phyloP scores from a whole-genome alignment of 805 yeast genomes.

The Ogataea saltuana region DNA sequence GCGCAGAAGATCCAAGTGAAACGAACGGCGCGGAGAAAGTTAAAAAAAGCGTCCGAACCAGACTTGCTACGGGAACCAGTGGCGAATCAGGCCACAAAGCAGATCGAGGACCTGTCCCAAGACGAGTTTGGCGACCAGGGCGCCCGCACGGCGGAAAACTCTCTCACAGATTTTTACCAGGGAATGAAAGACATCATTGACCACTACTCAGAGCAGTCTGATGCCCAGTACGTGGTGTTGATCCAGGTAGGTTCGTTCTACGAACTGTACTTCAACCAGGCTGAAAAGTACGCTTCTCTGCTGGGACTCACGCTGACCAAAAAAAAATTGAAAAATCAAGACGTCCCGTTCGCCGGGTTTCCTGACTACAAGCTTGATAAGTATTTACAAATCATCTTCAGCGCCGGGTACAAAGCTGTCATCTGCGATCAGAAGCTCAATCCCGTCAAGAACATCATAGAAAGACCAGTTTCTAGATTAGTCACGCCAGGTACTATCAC shows the following conservation, averaged over 20 bases:
- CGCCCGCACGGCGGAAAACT: slow-evolving; percentile 18
- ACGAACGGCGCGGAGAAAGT: not conserved
- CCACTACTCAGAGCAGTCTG: slow-evolving; percentile 23
- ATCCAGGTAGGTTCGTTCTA: slow-evolving; percentile 88
- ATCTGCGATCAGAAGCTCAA: slow-evolving; percentile 66
- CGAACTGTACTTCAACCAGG: slow-evolving; percentile 88
- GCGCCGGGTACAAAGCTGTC: slow-evolving; percentile 70
- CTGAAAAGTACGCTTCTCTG: slow-evolving; percentile 66
- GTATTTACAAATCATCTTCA: slow-evolving; percentile 72
- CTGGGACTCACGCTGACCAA: slow-evolving; percentile 72
- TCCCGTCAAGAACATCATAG: slow-evolving; percentile 39
- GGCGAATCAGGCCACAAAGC: too few relatives aligned
- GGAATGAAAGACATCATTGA: slow-evolving; percentile 32
- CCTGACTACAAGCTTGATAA: slow-evolving; percentile 72
- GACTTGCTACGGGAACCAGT: not conserved
- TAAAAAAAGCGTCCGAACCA: not conserved
- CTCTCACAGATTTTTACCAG: slow-evolving; percentile 34
- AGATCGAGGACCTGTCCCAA: slow-evolving; percentile 3
- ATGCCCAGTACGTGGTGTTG: slow-evolving; percentile 50
- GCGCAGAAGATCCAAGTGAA: too few relatives aligned
- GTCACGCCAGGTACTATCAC: slow-evolving; percentile 92
- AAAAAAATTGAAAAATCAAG: slow-evolving; percentile 45
- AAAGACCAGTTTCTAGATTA: slow-evolving; percentile 73
- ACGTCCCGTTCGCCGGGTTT: slow-evolving; percentile 87
- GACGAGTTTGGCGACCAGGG: slow-evolving; percentile 20